Conservation (phyloP, 2,329 filamentous ascomycete species). For the Keithomyces neogunnii region DNA sequence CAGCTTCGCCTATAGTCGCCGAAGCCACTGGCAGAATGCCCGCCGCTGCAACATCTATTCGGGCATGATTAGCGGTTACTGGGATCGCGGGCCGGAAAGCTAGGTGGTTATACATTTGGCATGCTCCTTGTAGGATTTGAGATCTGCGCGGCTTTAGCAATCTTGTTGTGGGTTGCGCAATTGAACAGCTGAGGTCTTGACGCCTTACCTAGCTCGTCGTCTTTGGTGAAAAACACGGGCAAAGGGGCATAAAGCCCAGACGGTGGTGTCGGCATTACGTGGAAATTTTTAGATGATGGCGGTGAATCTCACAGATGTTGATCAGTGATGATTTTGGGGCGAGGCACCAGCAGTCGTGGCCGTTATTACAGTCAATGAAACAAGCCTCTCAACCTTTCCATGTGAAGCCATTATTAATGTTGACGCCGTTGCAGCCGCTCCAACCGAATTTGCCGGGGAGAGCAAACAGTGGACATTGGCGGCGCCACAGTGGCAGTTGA, state of each 20-base stretch:
- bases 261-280: not conserved
- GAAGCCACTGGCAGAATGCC: not conserved
- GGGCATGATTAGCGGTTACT: not conserved
- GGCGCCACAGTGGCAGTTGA: too few species aligned
- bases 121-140: not conserved
- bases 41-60: not conserved
- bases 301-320: too few species aligned
- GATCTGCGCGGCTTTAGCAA: not conserved
- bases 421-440: not conserved
- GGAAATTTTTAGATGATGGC: not conserved
- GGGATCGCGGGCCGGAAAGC: rapidly evolving
- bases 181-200: not conserved
- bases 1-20: not conserved
- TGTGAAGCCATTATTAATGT: not conserved
- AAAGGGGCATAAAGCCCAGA: not conserved
- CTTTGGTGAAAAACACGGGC: not conserved
- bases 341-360: too few species aligned
- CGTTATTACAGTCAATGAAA: not conserved
- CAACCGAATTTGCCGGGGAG: not conserved
- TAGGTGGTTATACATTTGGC: not conserved
- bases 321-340: too few species aligned
- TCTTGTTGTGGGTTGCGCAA: not conserved
- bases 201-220: not conserved
- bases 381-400: not conserved
- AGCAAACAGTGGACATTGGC: too few species aligned